Percentiles rank a stretch among this genome's conserved stretches.
Conservation (phyloP, 1,139 yeast genomes). For the Kurtzmaniella quercitrusa region DNA sequence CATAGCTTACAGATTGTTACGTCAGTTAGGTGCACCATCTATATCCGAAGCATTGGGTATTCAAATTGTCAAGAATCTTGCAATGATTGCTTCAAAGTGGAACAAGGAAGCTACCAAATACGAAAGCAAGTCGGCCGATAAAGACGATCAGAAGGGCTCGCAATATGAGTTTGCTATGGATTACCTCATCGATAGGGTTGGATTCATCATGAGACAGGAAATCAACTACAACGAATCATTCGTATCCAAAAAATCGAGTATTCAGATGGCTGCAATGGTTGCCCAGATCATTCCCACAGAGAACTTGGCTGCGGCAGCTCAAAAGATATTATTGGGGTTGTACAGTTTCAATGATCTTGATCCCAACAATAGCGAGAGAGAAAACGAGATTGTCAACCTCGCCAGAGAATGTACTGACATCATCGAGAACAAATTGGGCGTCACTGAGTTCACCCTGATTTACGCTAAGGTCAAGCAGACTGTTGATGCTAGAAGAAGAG, state of each 20-base stretch:
- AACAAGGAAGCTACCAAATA: conserved; percentile 39
- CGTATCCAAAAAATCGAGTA: conserved; percentile 61
- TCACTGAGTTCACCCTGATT: conserved; percentile 61
- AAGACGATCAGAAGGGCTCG: conserved; percentile 16
- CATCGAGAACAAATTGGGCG: conserved; percentile 68
- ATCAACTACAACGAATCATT: conserved; percentile 44
- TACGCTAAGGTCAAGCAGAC: conserved; percentile 60
- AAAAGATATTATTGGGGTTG: conserved; percentile 55
- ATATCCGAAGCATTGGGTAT: conserved; percentile 61
- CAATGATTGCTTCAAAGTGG: conserved; percentile 63
- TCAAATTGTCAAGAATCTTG: conserved; percentile 66
- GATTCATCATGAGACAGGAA: conserved; percentile 66
- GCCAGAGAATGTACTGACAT: conserved; percentile 67
- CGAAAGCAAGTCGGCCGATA: conserved; percentile 15
- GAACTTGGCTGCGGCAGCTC: conserved; percentile 35
- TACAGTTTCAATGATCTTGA: conserved; percentile 49
- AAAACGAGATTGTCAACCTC: conserved; percentile 50
- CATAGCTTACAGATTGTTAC: conserved; percentile 62
- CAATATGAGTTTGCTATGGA: conserved; percentile 46
- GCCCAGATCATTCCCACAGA: conserved; percentile 43
- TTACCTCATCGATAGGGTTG: conserved; percentile 58
- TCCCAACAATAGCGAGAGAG: conserved; percentile 36
- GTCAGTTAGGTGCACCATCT: conserved; percentile 78
- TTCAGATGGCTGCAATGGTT: conserved; percentile 56
- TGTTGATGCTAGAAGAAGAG: conserved; percentile 62